phyloP scores from a whole-genome alignment of 176 grass and related monocot species.

The Juncus effusus region DNA sequence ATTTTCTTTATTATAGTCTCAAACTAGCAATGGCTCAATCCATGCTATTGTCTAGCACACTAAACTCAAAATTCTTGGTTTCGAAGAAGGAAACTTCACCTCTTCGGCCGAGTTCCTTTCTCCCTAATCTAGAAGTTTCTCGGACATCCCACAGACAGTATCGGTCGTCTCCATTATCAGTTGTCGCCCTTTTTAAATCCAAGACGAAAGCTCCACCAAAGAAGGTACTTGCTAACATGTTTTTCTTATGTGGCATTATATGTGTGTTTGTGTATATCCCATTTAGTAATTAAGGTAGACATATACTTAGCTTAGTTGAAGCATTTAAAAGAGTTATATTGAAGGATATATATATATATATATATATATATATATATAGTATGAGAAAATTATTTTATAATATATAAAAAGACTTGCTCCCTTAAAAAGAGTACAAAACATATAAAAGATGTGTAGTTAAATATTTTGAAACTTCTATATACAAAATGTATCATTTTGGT shows the following conservation, averaged over 20 bases:
- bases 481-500: too few relatives aligned
- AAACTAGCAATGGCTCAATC: slow-evolving; percentile 59
- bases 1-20: background rate
- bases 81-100: slow-evolving; percentile 30
- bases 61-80: slow-evolving; percentile 28
- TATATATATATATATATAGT: too few relatives aligned
- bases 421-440: too few relatives aligned
- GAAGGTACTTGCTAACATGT: slow-evolving; percentile 41
- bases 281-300: too few relatives aligned
- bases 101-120: slow-evolving; percentile 33
- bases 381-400: too few relatives aligned
- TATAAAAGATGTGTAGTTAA: too few relatives aligned
- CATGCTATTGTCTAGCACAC: slow-evolving; percentile 70
- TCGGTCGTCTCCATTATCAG: slow-evolving; percentile 15
- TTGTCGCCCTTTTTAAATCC: slow-evolving; percentile 69
- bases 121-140: slow-evolving; percentile 12
- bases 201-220: slow-evolving; percentile 59
- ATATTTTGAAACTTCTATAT: too few relatives aligned
- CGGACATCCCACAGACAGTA: slow-evolving; percentile 17
- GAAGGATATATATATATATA: too few relatives aligned
- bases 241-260: background rate
- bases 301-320: too few relatives aligned
- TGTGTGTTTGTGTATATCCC: background rate
- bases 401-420: too few relatives aligned
- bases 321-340: too few relatives aligned